These are phyloP conservation scores for Silene uniflora DNA, from an alignment of 148 eudicot species.

Conservation along the genomic window DNA sequence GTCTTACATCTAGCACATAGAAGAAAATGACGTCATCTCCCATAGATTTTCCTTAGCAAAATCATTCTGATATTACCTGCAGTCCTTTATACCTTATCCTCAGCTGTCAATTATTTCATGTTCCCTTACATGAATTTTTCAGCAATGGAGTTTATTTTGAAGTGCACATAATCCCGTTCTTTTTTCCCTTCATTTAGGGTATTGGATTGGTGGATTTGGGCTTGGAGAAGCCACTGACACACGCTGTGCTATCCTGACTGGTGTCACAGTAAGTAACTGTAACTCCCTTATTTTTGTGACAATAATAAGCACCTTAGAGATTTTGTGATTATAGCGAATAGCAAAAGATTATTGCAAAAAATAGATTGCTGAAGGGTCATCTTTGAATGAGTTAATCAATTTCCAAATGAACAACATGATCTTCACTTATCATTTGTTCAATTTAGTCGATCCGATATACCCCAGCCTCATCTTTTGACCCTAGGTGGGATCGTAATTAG, in stretches of 20 bases:
- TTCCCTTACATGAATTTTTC: background rate
- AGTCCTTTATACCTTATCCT: background rate
- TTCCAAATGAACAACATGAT: too few relatives aligned
- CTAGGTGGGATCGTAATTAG: too few relatives aligned
- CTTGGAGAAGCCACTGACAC: slow-evolving; percentile 72
- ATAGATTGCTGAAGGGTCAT: too few relatives aligned
- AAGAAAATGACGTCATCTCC: background rate
- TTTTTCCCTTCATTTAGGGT: slow-evolving; percentile 37
- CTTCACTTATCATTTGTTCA: too few relatives aligned
- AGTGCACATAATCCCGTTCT: background rate
- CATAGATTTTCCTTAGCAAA: background rate
- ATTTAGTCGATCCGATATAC: too few relatives aligned
- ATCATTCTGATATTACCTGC: background rate
- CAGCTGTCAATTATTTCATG: background rate
- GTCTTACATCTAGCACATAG: background rate
- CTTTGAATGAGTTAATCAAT: too few relatives aligned
- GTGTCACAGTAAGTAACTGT: slow-evolving; percentile 46
- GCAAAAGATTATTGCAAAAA: background rate
- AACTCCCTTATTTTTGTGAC: background rate
- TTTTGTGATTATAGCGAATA: background rate
- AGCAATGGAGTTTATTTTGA: background rate
- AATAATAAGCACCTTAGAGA: background rate
- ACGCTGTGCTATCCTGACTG: slow-evolving; percentile 53
- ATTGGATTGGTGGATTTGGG: slow-evolving; percentile 85
- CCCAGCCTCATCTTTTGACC: too few relatives aligned